Evolutionary conservation across 352 stramenopile genomes (phyloP).

Genomic region (Globisporangium sylvaticum): DNA sequence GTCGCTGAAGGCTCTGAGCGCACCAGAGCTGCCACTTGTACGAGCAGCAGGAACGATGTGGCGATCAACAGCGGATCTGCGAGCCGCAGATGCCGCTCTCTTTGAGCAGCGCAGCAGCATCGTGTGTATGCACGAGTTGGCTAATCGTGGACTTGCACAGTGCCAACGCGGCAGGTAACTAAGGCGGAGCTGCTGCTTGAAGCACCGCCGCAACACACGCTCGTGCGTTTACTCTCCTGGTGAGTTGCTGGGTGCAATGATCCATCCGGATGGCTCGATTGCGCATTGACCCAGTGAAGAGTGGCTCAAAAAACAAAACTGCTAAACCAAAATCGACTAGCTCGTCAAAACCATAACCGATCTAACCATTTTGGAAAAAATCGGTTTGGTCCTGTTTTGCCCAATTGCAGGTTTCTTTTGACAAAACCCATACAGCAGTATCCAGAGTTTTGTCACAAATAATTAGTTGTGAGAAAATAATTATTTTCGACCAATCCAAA

Average conservation of each 20-base stretch:
- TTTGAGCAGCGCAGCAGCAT: not conserved
- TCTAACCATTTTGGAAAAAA: no score
- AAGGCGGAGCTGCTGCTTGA: not conserved
- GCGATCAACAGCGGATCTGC: not conserved
- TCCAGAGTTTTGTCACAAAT: no score
- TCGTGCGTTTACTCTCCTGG: not conserved
- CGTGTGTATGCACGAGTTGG: not conserved
- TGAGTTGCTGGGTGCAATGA: not conserved
- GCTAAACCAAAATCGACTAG: no score
- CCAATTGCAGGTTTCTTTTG: no score
- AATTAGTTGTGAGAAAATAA: not conserved
- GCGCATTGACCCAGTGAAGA: no score
- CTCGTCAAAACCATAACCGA: no score
- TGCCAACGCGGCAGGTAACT: not conserved
- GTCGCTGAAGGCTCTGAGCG: slow-evolving; percentile 14
- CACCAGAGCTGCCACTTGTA: not conserved
- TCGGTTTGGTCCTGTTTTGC: no score
- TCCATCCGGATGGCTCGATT: not conserved
- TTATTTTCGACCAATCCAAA: not conserved
- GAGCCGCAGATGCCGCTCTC: not conserved
- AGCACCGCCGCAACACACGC: not conserved
- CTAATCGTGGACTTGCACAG: not conserved
- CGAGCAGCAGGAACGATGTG: not conserved
- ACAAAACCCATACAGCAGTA: no score
- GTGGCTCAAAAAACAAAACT: no score